Percentiles rank a stretch among this genome's conserved stretches.
phyloP scores from a whole-genome alignment of 2,329 filamentous ascomycete species.

The Exophiala xenobiotica region DNA sequence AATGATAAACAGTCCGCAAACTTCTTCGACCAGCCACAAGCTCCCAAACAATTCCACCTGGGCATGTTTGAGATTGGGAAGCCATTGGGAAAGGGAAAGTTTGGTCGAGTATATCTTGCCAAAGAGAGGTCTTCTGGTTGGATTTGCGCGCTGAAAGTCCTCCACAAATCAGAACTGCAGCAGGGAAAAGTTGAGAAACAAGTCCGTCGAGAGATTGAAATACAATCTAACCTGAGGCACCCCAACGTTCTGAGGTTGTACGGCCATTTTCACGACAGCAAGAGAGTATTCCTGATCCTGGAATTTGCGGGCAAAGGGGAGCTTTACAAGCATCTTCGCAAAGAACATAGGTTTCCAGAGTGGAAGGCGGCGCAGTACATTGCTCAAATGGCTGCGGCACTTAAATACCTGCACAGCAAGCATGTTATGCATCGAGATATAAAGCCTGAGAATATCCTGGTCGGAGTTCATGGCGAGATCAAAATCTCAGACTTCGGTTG shows the following conservation, averaged over 20 bases:
- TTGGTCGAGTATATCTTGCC: conserved; percentile 80
- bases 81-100: conserved; percentile 82
- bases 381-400: conserved; percentile 84
- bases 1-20: conserved; percentile 32
- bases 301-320: conserved; percentile 85
- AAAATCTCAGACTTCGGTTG: conserved; percentile 98
- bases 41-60: conserved; percentile 68
- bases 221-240: conserved; percentile 82
- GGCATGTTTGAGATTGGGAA: conserved; percentile 94
- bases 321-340: conserved; percentile 80
- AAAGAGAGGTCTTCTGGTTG: conserved; percentile 76
- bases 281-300: conserved; percentile 82
- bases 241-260: conserved; percentile 82
- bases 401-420: conserved; percentile 91
- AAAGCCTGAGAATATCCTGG: conserved; percentile 95
- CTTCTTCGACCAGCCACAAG: conserved; percentile 57
- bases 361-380: conserved; percentile 85
- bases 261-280: conserved; percentile 85
- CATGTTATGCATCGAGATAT: conserved; percentile 97
- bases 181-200: conserved; percentile 83
- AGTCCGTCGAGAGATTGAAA: conserved; percentile 83
- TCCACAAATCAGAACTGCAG: conserved; percentile 80
- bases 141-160: conserved; percentile 81
- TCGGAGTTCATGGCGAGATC: conserved; percentile 95
- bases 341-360: conserved; percentile 76